Base-by-base conservation (phyloP, 2,329 filamentous ascomycete species). In the Phaeosphaeriaceae sp. region DNA sequence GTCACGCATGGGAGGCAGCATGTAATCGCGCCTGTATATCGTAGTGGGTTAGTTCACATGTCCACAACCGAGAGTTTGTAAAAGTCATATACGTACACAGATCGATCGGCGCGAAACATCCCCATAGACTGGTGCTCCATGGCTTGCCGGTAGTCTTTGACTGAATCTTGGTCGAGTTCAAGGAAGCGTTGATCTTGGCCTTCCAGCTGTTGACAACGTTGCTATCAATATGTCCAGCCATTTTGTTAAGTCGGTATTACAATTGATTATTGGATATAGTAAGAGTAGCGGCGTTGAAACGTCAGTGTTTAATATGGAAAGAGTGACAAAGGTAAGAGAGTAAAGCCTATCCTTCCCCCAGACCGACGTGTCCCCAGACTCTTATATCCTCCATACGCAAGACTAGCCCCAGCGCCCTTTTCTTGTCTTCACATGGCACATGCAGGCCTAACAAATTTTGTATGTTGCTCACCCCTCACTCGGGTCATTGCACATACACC, bases 1-100 rank as follows among this genome's bases (percentile, higher is more conserved):
- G 66, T 68, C 17, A 74, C 52, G 44, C 72, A 74, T 29, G 72
- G 70, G 42, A 63, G 62, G 58, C 21, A 53, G 29, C 45, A 54
- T 26, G 52, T 46, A 3, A 45, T 26, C n/a, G 23, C 35, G 15
- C 42, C 39, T 54, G 12, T 8, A 5, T 17, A 6, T 15, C n/a
- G 23, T 11, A 17, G 11, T 16, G 11, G 4, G 6, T 18, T 5
- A 11, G 15, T 20, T 18, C 9, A 29, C 11, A 21, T 28, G 8
- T 26, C 16, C 35, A 29, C 13, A 18, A 29, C 13, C 37, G n/a
- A 39, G 7, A 32, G 11, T 26, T 23, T 23, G 11, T 26, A 26
- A 26, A 2, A 6, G 23, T 11, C 21, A 8, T 26, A 7, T 11
- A 48, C 52, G 17, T 47, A 60, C 54, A 64, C 8, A 58, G 50